Evolutionary conservation across 306 rosid genomes (phyloP).

Genomic region (Cucurbita ficifolia): DNA sequence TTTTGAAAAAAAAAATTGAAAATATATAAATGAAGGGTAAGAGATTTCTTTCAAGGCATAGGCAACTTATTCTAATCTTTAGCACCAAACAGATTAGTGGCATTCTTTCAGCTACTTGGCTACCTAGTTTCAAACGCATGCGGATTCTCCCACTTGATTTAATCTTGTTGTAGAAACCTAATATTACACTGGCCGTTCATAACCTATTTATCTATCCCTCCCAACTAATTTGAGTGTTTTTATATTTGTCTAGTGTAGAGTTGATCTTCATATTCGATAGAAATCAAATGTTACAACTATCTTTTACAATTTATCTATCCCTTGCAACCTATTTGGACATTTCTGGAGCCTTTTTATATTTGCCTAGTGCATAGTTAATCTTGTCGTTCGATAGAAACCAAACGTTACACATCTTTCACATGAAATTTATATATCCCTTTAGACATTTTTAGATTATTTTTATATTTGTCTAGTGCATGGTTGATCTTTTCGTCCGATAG

Average conservation of each 20-base stretch:
- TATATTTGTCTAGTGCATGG: too few relatives aligned
- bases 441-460: too few relatives aligned
- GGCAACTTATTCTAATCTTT: not conserved
- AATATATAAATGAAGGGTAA: too few relatives aligned
- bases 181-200: not conserved
- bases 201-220: not conserved
- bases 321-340: not conserved
- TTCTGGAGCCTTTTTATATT: not conserved
- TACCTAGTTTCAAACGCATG: slow-evolving; percentile 2
- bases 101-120: not conserved
- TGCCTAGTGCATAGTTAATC: not conserved
- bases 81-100: not conserved
- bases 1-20: not conserved
- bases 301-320: not conserved
- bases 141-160: not conserved
- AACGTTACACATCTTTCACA: too few relatives aligned
- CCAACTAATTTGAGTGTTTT: not conserved
- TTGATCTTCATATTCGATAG: too few relatives aligned
- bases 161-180: not conserved
- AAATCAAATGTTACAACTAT: too few relatives aligned
- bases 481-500: too few relatives aligned
- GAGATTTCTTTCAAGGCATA: not conserved
- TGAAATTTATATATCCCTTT: too few relatives aligned
- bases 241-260: too few relatives aligned
- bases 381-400: not conserved